These are phyloP conservation scores for Talaromyces stipitatus DNA, from an alignment of 495 filamentous ascomycete species.

Conservation along the genomic window DNA sequence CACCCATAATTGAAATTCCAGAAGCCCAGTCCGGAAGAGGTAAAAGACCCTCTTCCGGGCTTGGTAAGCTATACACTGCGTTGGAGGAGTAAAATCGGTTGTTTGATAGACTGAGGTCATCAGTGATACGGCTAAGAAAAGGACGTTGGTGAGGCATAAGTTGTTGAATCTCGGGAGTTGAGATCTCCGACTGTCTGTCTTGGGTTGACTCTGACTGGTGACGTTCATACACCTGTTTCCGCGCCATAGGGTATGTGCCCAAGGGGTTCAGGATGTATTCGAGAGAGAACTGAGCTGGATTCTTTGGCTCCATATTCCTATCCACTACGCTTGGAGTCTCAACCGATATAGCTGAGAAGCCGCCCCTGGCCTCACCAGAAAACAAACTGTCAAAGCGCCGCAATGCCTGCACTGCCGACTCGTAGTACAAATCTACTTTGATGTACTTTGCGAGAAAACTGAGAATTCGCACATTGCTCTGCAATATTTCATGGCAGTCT, in stretches of 20 bases:
- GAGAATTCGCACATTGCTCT: background rate
- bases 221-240: background rate
- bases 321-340: background rate
- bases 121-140: background rate
- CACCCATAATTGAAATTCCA: background rate
- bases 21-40: background rate
- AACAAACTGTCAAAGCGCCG: background rate
- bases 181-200: background rate
- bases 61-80: background rate
- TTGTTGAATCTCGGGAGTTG: background rate
- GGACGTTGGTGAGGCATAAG: background rate
- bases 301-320: background rate
- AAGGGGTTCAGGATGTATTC: background rate
- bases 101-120: too few species aligned
- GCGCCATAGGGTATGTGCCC: slow-evolving; percentile 1
- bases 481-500: background rate
- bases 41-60: background rate
- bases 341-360: too few species aligned
- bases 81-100: background rate
- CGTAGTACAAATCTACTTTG: slow-evolving; percentile 1
- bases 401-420: background rate
- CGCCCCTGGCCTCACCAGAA: background rate
- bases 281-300: background rate
- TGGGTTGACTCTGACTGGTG: background rate
- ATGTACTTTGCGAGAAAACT: background rate